Base-by-base conservation (phyloP, 495 filamentous ascomycete species). In the Eremomyces bilateralis region DNA sequence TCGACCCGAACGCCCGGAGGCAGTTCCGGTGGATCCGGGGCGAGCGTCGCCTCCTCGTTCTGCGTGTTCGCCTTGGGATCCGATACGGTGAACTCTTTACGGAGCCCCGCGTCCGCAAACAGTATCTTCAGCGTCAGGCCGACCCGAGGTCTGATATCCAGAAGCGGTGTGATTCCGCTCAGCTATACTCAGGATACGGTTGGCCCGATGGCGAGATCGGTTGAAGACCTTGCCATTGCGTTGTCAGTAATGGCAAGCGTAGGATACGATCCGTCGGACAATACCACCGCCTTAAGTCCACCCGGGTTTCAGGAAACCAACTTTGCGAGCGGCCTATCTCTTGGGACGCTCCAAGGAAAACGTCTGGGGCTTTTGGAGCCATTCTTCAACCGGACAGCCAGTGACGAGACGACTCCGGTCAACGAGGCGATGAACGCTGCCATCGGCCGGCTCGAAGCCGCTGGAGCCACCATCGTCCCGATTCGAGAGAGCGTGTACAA, bases 71-170 rank as follows among this genome's bases (percentile, higher is more conserved):
- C 64, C 0, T 66, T 62, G 17, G 73, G 73, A 0, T 68, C 67
- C 2, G 72, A 78, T 38, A 74, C 73, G 1, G 60, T 73, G 16
- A 76, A 76, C 36, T 69, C 63, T 2, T 45, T 74, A 1, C 50
- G 72, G 1, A 71, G 62, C 29, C 72, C 71, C 0, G 71, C 71
- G 20, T 65, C 60, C n/a, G 67, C 69, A 16, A 71, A 69, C 37
- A 59, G 55, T 2, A 49, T 77, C 13, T 70, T 72, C 29, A 72
- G 69, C 35, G 55, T 70, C 39, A 52, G 70, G 5, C 70, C 72
- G 5, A 72, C 67, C 1, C 42, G 56, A n/a, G 73, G 71, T 0
- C 40, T 65, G 17, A 58, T 76, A 13, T 57, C 59, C 2, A 39
- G 56, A 15, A 33, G 41, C 1, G 71, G 73, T 0, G 56, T 76